Evolutionary conservation across 345 rosid genomes (phyloP), one percentile per base, ranked within the genome.

Genomic region (Boechera stricta): DNA sequence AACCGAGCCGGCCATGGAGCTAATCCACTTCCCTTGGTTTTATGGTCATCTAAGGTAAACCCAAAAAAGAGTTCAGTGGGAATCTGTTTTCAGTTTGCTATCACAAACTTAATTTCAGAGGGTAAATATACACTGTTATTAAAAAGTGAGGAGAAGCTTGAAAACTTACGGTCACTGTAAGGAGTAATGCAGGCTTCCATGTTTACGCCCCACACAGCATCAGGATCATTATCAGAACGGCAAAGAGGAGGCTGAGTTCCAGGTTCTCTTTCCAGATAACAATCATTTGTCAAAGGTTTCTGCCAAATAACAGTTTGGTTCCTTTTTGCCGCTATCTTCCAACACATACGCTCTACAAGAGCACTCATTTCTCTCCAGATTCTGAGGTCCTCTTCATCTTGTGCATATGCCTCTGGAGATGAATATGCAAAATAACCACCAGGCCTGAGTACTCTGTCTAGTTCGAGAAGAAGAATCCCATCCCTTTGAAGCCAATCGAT

Each of bases 401-500:
- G 98, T 7, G 98, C 98, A 81, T 93, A 93, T 21, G 97, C 98
- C 81, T 93, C 98, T 58, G 97, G 98, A 67, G 97, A 91, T 45
- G 98, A 93, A 83, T 94, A 91, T 24, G 90, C 98, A 79, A 94
- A 94, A 71, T 94, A 94, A 51, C 96, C 98, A 64, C 97, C 94
- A 35, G 98, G 96, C 83, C 91, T 83, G 35, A 94, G 98, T 64
- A 94, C 59, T 78, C 97, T 87, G 82, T 93, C 97, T 38, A 93
- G 87, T 84, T 93, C 98, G 48, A 93, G 96, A 60, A 91, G 97
- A 81, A 93, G 94, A 66, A 93, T 85, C 15, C 92, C 96, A 21
- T 91, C 92, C 74, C 97, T 88, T 72, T 93, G 98, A 64, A 91
- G 98, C 97, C 97, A 93, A 84, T 91, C 97, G 52, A 93, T 91